Evolutionary conservation across 2,329 filamentous ascomycete genomes (phyloP).

Genomic region (Fusarium kyushuense): DNA sequence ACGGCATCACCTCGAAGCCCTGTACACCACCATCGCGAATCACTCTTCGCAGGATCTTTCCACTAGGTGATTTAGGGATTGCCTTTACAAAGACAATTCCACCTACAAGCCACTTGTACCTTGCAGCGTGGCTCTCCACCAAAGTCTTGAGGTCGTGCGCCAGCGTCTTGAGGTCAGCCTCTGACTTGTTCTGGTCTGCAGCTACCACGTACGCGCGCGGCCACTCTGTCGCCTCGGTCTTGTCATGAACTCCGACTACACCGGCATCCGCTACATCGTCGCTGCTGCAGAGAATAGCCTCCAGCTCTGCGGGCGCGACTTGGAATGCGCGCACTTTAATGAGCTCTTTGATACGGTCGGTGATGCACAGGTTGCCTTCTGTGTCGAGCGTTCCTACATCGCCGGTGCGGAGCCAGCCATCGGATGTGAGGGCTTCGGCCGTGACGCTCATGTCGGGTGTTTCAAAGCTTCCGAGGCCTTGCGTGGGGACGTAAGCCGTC

Average conservation of each 20-base stretch:
- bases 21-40: constrained; percentile 57
- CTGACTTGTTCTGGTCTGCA: constrained; percentile 41
- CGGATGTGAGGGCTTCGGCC: constrained; percentile 56
- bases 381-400: constrained; percentile 73
- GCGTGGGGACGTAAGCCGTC: constrained; percentile 75
- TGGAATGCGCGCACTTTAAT: constrained; percentile 73
- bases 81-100: constrained; percentile 76
- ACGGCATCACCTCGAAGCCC: constrained; percentile 48
- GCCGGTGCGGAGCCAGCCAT: constrained; percentile 78
- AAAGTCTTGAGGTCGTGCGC: constrained; percentile 67
- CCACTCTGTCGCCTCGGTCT: constrained; percentile 70
- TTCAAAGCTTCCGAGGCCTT: constrained; percentile 50
- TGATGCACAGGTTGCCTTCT: constrained; percentile 70
- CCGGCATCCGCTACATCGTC: constrained; percentile 70
- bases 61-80: constrained; percentile 77
- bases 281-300: constrained; percentile 54
- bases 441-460: constrained; percentile 55
- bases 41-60: constrained; percentile 61
- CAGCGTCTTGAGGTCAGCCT: constrained; percentile 57
- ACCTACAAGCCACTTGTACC: constrained; percentile 76
- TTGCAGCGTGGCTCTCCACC: constrained; percentile 69
- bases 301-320: constrained; percentile 67
- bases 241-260: constrained; percentile 69
- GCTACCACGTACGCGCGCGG: constrained; percentile 73
- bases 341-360: constrained; percentile 78